Base-by-base conservation (phyloP, 805 yeast species). In the Lipomyces mesembrius region DNA sequence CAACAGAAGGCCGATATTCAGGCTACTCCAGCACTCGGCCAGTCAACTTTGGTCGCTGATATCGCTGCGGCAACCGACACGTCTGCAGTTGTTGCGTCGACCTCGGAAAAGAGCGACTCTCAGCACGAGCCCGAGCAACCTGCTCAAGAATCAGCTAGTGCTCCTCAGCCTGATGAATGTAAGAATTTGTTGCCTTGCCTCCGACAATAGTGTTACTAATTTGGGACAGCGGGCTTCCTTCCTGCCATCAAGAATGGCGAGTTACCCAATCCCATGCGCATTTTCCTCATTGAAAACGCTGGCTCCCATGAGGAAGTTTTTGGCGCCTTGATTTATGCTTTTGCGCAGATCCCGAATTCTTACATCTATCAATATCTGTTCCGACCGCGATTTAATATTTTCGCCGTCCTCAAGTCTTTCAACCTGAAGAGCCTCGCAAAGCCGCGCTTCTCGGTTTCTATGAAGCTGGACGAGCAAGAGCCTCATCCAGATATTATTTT, bases 261-360 rank as follows among this genome's bases (percentile, higher is more conserved):
- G 5, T 54, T 66, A 17, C 71, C 71, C 20, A 43, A 56, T 37
- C 70, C 70, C 35, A 62, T 68, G 29, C 66, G 71, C 9, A 63
- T 68, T 25, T 57, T 64, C 46, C 39, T 69, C 34, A 53, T 64
- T 8, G 72, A 69, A 60, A 61, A 61, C 29, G 72, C 67, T 25
- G 72, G 72, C 3, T 63, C 68, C 12, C 72, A 69, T 37, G 72
- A 69, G 27, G 72, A 69, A 35, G 72, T 69, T 17, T 67, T 64
- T n/a, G 72, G 68, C 14, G 66, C 72, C 12, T 39, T 69, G 61
- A 67, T 69, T 32, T 67, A 69, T 55, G 71, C 72, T 3, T 69
- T 69, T 51, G 71, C 71, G 22, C 67, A 66, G 55, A 51, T 69
- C 22, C 72, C 72, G 32, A 63, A 63, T 55, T 61, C 72, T 17